Base-by-base conservation (phyloP, 441 rosid genomes). In the Bruguiera hainesii region DNA sequence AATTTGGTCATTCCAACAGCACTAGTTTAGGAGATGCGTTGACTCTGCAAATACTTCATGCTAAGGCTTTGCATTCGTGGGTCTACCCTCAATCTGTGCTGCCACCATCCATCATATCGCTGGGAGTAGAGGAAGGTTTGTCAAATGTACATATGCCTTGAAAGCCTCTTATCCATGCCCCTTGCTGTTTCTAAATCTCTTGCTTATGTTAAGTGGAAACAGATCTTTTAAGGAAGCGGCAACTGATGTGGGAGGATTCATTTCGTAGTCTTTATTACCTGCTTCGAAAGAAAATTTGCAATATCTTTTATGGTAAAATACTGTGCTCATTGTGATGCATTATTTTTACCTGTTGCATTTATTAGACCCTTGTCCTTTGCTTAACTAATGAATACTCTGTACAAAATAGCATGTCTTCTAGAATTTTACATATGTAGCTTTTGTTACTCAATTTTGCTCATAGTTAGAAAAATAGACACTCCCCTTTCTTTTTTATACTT, bases 11-110 rank as follows among this genome's bases (percentile, higher is more conserved):
- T 80, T 66, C 62, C 20, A 75, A 75, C 33, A 78, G 79, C 67
- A 72, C 74, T 70, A 65, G 78, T 77, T 70, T 82, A 18, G 81
- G 84, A 66, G 60, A 75, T 65, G 68, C 74, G 62, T 63, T 73
- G 58, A 65, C 76, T 75, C 76, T 77, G 66, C 83, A 79, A 65
- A 76, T 78, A 56, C 71, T 77, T 64, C 71, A 78, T 75, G 73
- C 90, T 61, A 74, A 78, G 75, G 79, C 89, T 33, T 80, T 96
- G 72, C 88, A 89, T 80, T 96, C 99, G 2, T 96, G 99, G 98
- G 77, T 93, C 70, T 84, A 90, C 75, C 99, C 99, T 60, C 98
- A 92, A 75, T 90, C 93, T 66, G 78, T 82, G 60, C 78, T 96
- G 63, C 97, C 98, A 64, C 78, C 93, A 72, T 87, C 92, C 73